Evolutionary conservation across 495 filamentous ascomycete species (phyloP).

Genomic region (Venustampulla echinocandica): DNA sequence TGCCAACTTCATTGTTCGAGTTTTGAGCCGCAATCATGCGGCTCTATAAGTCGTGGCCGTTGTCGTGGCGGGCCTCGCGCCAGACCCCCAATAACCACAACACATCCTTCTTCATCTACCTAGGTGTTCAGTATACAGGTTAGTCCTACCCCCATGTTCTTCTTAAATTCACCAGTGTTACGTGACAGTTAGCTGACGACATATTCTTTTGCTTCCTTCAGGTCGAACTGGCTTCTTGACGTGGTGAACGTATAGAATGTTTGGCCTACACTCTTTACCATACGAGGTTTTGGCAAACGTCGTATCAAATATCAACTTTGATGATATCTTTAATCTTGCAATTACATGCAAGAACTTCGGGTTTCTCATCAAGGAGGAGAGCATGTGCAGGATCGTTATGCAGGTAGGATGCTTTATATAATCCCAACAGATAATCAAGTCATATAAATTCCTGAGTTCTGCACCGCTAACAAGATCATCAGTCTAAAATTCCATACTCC

Average conservation of each 20-base stretch:
- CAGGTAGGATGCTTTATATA: slow-evolving; percentile 3
- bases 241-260: slow-evolving; percentile 19
- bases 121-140: not conserved
- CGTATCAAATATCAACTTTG: slow-evolving; percentile 41
- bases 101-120: too few species aligned
- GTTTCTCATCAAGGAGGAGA: slow-evolving; percentile 47
- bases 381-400: slow-evolving; percentile 38
- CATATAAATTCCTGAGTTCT: not conserved
- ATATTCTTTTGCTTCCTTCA: not conserved
- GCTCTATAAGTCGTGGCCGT: too few species aligned
- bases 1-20: too few species aligned
- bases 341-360: slow-evolving; percentile 45
- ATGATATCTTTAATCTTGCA: slow-evolving; percentile 41
- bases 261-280: slow-evolving; percentile 34
- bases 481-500: slow-evolving; percentile 49
- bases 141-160: not conserved
- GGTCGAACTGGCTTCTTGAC: slow-evolving; percentile 1
- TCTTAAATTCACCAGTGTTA: not conserved
- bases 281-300: slow-evolving; percentile 59
- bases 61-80: too few species aligned
- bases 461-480: slow-evolving; percentile 13
- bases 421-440: not conserved
- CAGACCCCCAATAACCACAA: too few species aligned
- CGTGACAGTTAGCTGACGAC: too few species aligned
- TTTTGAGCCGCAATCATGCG: too few species aligned